Conservation (phyloP, 176 grass and related monocot species). For the Ampelocalamus luodianensis region DNA sequence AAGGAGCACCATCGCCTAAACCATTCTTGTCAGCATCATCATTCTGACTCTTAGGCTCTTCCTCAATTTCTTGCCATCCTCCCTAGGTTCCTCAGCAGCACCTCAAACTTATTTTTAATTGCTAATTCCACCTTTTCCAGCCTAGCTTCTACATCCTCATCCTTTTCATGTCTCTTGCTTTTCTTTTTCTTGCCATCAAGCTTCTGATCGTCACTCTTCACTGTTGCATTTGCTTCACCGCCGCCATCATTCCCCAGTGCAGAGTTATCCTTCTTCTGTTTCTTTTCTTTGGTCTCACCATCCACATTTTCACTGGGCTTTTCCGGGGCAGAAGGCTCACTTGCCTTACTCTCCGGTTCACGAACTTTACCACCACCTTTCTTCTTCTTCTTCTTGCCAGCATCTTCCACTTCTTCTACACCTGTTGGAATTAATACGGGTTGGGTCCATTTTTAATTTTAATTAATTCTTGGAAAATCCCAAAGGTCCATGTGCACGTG, state of each 20-base stretch:
- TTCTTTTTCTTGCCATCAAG: slow-evolving; percentile 55
- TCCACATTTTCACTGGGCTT: neutral
- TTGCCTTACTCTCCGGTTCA: neutral
- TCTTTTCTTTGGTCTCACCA: slow-evolving; percentile 57
- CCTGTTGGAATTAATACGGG: too few species aligned
- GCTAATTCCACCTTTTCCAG: slow-evolving; percentile 40
- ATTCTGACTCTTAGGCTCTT: neutral
- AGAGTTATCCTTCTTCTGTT: slow-evolving; percentile 41
- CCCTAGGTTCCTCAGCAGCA: slow-evolving; percentile 35
- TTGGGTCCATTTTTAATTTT: too few species aligned
- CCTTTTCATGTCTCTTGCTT: slow-evolving; percentile 53
- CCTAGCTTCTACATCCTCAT: slow-evolving; percentile 46
- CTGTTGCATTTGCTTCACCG: neutral
- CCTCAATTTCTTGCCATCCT: slow-evolving; percentile 33
- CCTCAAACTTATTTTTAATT: slow-evolving; percentile 26
- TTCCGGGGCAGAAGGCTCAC: slow-evolving; percentile 32
- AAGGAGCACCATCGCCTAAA: slow-evolving; percentile 22
- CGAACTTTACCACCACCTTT: neutral
- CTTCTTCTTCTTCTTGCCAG: slow-evolving; percentile 55
- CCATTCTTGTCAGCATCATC: neutral
- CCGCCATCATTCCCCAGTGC: neutral
- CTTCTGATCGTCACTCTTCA: slow-evolving; percentile 32
- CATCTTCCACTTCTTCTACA: slow-evolving; percentile 23
- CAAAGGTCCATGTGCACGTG: too few species aligned
- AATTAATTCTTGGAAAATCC: too few species aligned